Evolutionary conservation across 2,329 filamentous ascomycete species (phyloP), one percentile per base, ranked within the genome.

Genomic region (Aspergillaceae sp.): DNA sequence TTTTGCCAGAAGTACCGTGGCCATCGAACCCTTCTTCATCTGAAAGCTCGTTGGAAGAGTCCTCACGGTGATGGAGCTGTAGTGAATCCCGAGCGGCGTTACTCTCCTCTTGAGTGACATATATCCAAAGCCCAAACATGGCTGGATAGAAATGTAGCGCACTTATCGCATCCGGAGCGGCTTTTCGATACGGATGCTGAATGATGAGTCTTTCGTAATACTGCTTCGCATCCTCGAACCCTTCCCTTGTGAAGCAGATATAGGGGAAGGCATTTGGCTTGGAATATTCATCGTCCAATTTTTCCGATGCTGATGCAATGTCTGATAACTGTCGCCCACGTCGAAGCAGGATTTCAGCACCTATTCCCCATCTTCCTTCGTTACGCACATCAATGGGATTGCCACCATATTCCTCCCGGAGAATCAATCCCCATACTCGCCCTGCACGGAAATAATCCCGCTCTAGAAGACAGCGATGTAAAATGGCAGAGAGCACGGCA

Each of bases 191-290:
- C 5, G 87, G 83, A 64, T 90, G 78, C 59, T 88, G 83, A 54
- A 88, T 74, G 43, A 91, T 85, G 49, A 96, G 73, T 29, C 77
- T 77, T 53, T 91, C 84, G 60, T 92, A 89, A 66, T 91, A 95
- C 3, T 77, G 70, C 50, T 75, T 77, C 7, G 78, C 81, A 41
- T 74, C 69, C 47, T 75, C 70, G 51, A 84, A 78, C 2, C 78
- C 79, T 35, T 68, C 65, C 28, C 58, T 59, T 2, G 67, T 72
- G 40, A 74, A 75, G 52, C 63, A 66, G 29, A 55, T 51, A 10
- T 51, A 47, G 8, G 52, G 32, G 5, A 47, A 37, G 34, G 32
- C 29, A 5, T 46, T 53, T 7, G 34, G 29, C n/a, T 29, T 45
- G 29, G 41, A 33, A 0, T 28, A 35, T 30, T 9, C 45, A 41